A percentile compares a stretch with the other conserved stretches of the same genome.
These are phyloP conservation scores for Amanita subjunquillea DNA, from an alignment of 768 basidiomycete genomes.

Conservation along the genomic window DNA sequence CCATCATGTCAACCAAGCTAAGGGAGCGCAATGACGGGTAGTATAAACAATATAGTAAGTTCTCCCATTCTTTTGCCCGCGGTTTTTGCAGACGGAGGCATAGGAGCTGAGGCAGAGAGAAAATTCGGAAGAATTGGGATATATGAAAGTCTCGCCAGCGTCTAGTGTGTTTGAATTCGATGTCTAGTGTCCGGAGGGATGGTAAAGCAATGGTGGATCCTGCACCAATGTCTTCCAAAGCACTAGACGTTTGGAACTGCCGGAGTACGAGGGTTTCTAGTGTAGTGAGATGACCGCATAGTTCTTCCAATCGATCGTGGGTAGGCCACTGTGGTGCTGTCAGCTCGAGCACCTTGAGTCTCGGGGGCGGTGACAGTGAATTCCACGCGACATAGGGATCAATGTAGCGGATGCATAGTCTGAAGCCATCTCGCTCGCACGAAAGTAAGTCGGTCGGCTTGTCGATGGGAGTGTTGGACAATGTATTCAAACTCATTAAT, in stretches of 20 bases:
- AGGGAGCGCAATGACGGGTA: constrained; percentile 8
- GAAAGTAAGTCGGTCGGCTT: not conserved
- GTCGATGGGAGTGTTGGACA: not conserved
- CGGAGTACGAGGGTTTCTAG: constrained; percentile 16
- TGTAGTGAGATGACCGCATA: constrained; percentile 13
- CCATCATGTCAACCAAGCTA: constrained; percentile 13
- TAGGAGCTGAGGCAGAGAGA: not conserved
- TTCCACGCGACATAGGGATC: constrained; percentile 13
- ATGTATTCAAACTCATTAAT: constrained; percentile 14
- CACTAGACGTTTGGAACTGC: constrained; percentile 12
- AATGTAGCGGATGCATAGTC: constrained; percentile 12
- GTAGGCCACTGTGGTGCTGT: constrained; percentile 13
- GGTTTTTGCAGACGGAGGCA: constrained; percentile 2
- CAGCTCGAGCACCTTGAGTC: constrained; percentile 17
- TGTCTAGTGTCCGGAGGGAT: constrained; percentile 13
- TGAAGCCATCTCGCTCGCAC: not conserved
- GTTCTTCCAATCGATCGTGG: constrained; percentile 9
- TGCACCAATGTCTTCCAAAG: constrained; percentile 8
- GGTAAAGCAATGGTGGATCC: constrained; percentile 11
- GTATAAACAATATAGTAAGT: constrained; percentile 2
- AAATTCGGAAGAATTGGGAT: constrained; percentile 14
- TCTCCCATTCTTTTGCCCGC: constrained; percentile 5
- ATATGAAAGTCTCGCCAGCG: constrained; percentile 8
- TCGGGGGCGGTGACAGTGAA: constrained; percentile 9
- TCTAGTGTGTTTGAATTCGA: constrained; percentile 10